phyloP scores from a whole-genome alignment of 1,284 basidiomycete species.

The Ustilago bromivora region DNA sequence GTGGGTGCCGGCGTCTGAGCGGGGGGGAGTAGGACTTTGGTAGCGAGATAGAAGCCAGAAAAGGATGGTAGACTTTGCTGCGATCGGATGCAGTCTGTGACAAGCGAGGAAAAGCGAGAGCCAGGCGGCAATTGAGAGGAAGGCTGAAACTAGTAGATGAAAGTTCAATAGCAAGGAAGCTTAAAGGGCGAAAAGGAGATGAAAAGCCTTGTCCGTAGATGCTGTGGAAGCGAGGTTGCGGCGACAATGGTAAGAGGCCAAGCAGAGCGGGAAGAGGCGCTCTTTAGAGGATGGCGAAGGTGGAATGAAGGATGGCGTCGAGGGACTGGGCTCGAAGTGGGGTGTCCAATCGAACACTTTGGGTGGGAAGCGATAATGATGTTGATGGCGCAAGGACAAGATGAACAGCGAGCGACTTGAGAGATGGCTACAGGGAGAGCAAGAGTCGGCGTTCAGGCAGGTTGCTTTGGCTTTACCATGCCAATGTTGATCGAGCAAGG shows the following conservation, averaged over 20 bases:
- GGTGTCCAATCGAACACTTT: background rate
- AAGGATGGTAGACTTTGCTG: background rate
- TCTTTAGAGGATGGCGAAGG: background rate
- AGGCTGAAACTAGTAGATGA: background rate
- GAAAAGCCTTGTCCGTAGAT: conserved; percentile 7
- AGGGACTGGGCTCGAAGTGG: conserved; percentile 8
- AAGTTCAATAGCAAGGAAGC: background rate
- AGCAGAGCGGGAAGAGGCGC: conserved; percentile 2
- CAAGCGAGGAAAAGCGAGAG: background rate
- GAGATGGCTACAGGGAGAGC: background rate
- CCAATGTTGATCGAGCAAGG: background rate
- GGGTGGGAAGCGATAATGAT: background rate
- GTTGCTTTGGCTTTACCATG: background rate
- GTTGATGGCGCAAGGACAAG: conserved; percentile 14
- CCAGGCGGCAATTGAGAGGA: background rate
- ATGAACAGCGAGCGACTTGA: background rate
- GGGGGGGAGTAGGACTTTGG: conserved; percentile 3
- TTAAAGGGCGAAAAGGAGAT: background rate
- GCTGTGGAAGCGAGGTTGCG: conserved; percentile 10
- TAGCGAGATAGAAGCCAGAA: background rate
- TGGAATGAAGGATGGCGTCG: background rate
- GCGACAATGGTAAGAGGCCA: conserved; percentile 4
- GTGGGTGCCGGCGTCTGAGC: conserved; percentile 15
- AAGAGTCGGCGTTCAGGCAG: background rate
- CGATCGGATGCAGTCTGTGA: background rate